Evolutionary conservation across 306 rosid species (phyloP), one percentile per base, ranked within the genome.

Genomic region (Inga oerstediana): DNA sequence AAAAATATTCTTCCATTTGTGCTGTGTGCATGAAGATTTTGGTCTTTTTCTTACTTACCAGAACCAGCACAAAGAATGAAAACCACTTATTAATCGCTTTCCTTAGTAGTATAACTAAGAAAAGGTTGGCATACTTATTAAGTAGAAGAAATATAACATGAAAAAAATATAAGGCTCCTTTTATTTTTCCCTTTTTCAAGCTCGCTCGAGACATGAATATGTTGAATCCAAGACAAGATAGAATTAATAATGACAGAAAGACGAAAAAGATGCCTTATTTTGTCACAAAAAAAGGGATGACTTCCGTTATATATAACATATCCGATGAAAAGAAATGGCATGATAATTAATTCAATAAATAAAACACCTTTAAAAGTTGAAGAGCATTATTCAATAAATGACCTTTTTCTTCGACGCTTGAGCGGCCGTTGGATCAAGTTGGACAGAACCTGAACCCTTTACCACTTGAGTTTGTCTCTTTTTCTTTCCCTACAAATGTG

Each of bases 401-500:
- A 72, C 76, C 76, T 72, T 72, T 46, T 46, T 72, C 13, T 14
- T 27, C 39, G 8, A 24, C 39, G 35, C 9, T 14, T 45, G 20
- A 22, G 76, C 15, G 13, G n/a, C 76, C 56, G 24, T 48, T 44
- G 58, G 58, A 46, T 32, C 41, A 14, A 32, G 52, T 46, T 14
- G 76, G 41, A 15, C 76, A 46, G 59, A 27, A 22, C 76, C 76
- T 24, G n/a, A 24, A 24, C 76, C 49, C 59, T 72, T 72, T 22
- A 14, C 41, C 7, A 6, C 76, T 12, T 13, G 76, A 45, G 39
- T 45, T 72, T 10, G 54, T 71, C 76, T 46, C 76, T 45, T 52
- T 46, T 15, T 72, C 76, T 46, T 72, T 45, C 59, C 76, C 76
- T 72, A 27, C 58, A 72, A 24, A 41, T 72, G 56, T 13, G 34